Conservation (phyloP, 768 basidiomycete species). For the Collybiopsis luxurians region DNA sequence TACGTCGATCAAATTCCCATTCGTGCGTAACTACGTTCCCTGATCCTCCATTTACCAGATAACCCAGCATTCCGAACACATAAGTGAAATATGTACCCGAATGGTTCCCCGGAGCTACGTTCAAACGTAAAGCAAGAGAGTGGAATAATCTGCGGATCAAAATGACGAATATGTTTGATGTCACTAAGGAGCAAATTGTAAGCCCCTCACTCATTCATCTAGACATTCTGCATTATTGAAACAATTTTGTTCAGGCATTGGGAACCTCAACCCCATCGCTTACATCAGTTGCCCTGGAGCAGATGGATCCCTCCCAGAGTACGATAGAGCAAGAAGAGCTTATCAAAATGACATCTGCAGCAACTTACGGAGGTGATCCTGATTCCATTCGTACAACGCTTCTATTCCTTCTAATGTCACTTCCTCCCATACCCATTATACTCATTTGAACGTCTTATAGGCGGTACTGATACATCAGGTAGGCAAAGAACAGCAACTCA, state of each 20-base stretch:
- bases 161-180: constrained; percentile 28
- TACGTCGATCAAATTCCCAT: constrained; percentile 37
- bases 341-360: constrained; percentile 15
- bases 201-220: neutral
- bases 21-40: constrained; percentile 6
- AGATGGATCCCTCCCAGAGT: neutral
- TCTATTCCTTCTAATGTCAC: too few species aligned
- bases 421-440: too few species aligned
- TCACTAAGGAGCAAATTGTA: constrained; percentile 25
- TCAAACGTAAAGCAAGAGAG: constrained; percentile 35
- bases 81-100: constrained; percentile 39
- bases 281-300: constrained; percentile 5
- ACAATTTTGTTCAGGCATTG: constrained; percentile 5
- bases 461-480: too few species aligned
- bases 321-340: constrained; percentile 7
- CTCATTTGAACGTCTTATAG: neutral
- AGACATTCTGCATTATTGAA: neutral
- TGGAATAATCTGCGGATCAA: constrained; percentile 27
- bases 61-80: neutral
- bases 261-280: constrained; percentile 13
- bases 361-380: constrained; percentile 23
- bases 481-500: neutral
- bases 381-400: too few species aligned
- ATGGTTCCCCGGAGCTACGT: constrained; percentile 48
- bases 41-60: too few species aligned